phyloP scores from a whole-genome alignment of 1,284 basidiomycete species.

The Hymenochaete sp. region DNA sequence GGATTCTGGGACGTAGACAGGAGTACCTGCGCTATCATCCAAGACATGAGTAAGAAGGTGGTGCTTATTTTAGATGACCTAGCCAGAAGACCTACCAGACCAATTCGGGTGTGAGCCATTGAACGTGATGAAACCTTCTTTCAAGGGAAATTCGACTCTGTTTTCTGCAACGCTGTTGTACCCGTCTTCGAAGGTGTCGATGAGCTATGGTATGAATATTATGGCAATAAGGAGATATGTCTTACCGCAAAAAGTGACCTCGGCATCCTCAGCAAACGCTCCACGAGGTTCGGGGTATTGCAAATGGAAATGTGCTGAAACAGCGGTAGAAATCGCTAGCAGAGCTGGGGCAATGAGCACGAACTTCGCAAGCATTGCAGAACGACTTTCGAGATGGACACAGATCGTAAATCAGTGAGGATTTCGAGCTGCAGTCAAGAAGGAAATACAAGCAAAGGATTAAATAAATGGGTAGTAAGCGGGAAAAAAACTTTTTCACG shows the following conservation, averaged over 20 bases:
- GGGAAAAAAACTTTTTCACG: no score
- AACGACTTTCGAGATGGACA: no score
- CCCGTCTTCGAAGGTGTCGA: conserved; percentile 33
- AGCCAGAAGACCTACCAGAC: conserved; percentile 27
- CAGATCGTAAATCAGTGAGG: no score
- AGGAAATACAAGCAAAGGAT: no score
- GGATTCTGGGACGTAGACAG: conserved; percentile 51
- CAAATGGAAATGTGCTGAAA: conserved; percentile 52
- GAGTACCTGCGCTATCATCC: conserved; percentile 39
- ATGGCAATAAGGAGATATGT: conserved; percentile 8
- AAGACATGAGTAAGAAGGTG: conserved; percentile 1
- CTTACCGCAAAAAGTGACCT: conserved; percentile 43
- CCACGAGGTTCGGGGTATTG: conserved; percentile 52
- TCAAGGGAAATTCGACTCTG: conserved; percentile 50
- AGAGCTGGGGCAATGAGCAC: background rate
- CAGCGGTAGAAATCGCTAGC: conserved; percentile 28
- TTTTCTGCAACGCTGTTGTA: conserved; percentile 34
- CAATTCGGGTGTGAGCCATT: conserved; percentile 34
- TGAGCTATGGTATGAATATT: background rate
- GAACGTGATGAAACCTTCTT: conserved; percentile 34
- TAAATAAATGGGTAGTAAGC: no score
- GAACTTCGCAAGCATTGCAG: no score
- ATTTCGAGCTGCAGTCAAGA: no score
- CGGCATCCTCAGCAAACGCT: conserved; percentile 40
- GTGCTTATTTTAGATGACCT: background rate